Evolutionary conservation across 345 rosid genomes (phyloP).

Genomic region (Salix udensis): DNA sequence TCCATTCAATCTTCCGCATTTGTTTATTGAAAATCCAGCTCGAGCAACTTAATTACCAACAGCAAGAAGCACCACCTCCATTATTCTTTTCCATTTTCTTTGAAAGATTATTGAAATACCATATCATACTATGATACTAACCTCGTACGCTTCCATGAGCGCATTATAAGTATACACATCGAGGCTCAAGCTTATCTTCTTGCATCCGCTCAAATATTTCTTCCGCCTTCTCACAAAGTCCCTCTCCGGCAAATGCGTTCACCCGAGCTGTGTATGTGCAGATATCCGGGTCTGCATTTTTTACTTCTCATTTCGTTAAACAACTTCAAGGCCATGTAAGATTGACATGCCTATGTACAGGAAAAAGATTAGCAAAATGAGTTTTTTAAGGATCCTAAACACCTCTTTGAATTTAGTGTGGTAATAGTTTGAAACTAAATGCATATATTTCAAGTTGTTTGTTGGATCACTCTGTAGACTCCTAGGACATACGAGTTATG

Average conservation of each 20-base stretch:
- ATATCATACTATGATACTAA: constrained; percentile 11
- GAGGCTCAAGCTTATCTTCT: constrained; percentile 76
- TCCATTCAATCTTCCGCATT: no score
- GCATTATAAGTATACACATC: constrained; percentile 91
- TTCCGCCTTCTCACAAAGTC: constrained; percentile 91
- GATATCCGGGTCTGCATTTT: constrained; percentile 72
- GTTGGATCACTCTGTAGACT: no score
- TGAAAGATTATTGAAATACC: background rate
- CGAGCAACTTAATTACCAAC: no score
- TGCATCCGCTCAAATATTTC: constrained; percentile 91
- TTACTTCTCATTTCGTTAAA: constrained; percentile 80
- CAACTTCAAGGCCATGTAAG: constrained; percentile 71
- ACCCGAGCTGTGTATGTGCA: constrained; percentile 81
- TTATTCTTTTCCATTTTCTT: background rate
- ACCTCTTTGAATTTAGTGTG: no score
- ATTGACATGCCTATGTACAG: constrained; percentile 60
- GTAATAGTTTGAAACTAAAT: no score
- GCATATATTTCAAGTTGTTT: no score
- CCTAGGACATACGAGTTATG: no score
- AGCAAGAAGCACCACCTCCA: no score
- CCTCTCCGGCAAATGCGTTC: constrained; percentile 95
- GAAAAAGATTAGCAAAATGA: constrained; percentile 1
- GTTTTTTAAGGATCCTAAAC: background rate
- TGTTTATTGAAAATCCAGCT: no score
- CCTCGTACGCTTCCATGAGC: constrained; percentile 92